Base-by-base conservation (phyloP, 495 filamentous ascomycete genomes). In the Penicillium chermesinum region DNA sequence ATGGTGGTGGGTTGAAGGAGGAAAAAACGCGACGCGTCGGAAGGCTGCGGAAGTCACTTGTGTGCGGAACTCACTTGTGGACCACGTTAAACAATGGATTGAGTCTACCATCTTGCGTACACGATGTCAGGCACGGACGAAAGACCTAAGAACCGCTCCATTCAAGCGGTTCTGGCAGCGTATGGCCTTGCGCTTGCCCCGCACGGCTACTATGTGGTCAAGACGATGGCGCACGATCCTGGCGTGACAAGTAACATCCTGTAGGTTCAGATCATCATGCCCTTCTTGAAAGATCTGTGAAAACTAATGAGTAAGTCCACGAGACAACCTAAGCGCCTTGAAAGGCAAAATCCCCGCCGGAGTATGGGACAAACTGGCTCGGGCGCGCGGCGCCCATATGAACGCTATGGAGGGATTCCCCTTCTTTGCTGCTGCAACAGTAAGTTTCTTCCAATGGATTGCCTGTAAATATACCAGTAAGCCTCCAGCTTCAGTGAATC, bases 401-500 rank as follows among this genome's bases (percentile, higher is more conserved):
- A 64, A 64, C 44, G 61, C 58, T 1, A 50, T 64, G 57, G 61
- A 64, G 22, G 50, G 53, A 7, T 16, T 64, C 14, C 61, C 61
- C 1, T 42, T 64, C 35, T 64, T 64, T 51, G 61, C 61, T 10
- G 50, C 53, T 48, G 61, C 61, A 4, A 64, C 61, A 57, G 61
- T 61, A 53, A 20, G 41, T 2, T 9, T 34, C n/a, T 22, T n/a
- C n/a, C n/a, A n/a, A n/a, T n/a, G n/a, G n/a, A n/a, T n/a, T n/a
- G n/a, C n/a, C n/a, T n/a, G n/a, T n/a, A n/a, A n/a, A n/a, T n/a
- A n/a, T n/a, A n/a, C n/a, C n/a, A n/a, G n/a, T n/a, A n/a, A n/a
- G n/a, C n/a, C n/a, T n/a, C n/a, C n/a, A n/a, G n/a, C n/a, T n/a
- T n/a, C n/a, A n/a, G n/a, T 30, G 25, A 30, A 30, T 10, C 25